Base-by-base conservation (phyloP, 805 yeast genomes). In the Metschnikowia drakensbergensis region DNA sequence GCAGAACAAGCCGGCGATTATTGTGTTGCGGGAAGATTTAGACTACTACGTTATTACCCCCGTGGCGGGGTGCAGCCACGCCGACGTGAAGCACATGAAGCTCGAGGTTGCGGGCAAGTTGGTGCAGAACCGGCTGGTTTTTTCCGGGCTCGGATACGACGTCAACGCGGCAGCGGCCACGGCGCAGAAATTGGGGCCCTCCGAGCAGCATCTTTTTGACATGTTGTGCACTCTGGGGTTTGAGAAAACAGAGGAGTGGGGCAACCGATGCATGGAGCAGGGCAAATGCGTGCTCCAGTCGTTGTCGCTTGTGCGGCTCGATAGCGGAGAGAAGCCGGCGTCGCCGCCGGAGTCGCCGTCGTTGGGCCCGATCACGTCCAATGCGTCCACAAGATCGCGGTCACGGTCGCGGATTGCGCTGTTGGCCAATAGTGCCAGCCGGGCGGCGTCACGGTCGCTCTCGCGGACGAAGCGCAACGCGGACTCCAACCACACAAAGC, bases 141-240 rank as follows among this genome's bases (percentile, higher is more conserved):
- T 94, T 62, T 81, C 82, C 49, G 97, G 98, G 0, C 76, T 91
- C 49, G 94, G 90, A 1, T 81, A 77, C 59, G 69, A 69, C 49
- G 56, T 65, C 2, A 49, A 58, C 27, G 42, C 58, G 28, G 61
- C 64, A 2, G 53, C 60, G 2, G 36, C 65, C 11, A 69, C 74
- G 1, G 75, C 74, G 2, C 82, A 80, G 55, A 72, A 71, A 32
- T 66, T 86, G 52, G 91, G 90, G 6, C 84, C 96, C 11, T 98
- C 99, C 0, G 99, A 94, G 65, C 92, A 87, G 66, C 98, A 92
- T 66, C 75, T 94, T 40, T 79, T 88, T 69, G 97, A 90, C 54
- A 94, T 94, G 99, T 76, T 94, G 47, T 90, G 97, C 59, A 77
- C 92, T 0, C 84, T 96, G 0, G 99, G 99, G 1, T 88, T 90